Conservation (phyloP, 1,139 yeast species). For the Spencermartinsiella ligniputridi region DNA sequence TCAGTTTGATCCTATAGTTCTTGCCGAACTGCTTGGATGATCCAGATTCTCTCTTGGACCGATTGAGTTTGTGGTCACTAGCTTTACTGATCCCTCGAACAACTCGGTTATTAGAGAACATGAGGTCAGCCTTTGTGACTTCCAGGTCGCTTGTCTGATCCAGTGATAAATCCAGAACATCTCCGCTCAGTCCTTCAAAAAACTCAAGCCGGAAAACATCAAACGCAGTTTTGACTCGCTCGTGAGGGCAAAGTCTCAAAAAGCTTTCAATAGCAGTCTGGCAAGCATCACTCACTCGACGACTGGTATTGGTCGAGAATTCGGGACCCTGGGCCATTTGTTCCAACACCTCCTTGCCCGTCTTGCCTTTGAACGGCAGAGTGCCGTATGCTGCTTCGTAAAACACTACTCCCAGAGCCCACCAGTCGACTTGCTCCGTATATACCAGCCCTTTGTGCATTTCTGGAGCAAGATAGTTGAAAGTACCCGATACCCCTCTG, state of each 20-base stretch:
- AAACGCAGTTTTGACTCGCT: constrained; percentile 17
- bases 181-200: constrained; percentile 18
- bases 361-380: constrained; percentile 74
- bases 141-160: neutral
- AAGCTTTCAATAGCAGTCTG: constrained; percentile 24
- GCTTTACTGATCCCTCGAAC: neutral
- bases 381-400: constrained; percentile 77
- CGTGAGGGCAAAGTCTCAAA: constrained; percentile 19
- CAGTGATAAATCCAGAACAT: constrained; percentile 10
- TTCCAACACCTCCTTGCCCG: constrained; percentile 17
- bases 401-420: constrained; percentile 84
- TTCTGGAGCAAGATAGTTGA: constrained; percentile 90
- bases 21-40: neutral
- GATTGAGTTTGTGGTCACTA: neutral
- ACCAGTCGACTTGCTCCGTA: constrained; percentile 80
- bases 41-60: neutral
- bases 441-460: constrained; percentile 63
- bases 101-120: neutral
- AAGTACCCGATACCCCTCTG: constrained; percentile 76
- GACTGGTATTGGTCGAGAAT: constrained; percentile 16
- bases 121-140: constrained; percentile 1
- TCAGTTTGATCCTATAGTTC: neutral
- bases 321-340: constrained; percentile 14
- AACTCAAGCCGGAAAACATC: constrained; percentile 21
- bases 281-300: constrained; percentile 23